These are phyloP conservation scores for Talaromyces atroroseus DNA, from an alignment of 2,329 filamentous ascomycete genomes.

Conservation along the genomic window DNA sequence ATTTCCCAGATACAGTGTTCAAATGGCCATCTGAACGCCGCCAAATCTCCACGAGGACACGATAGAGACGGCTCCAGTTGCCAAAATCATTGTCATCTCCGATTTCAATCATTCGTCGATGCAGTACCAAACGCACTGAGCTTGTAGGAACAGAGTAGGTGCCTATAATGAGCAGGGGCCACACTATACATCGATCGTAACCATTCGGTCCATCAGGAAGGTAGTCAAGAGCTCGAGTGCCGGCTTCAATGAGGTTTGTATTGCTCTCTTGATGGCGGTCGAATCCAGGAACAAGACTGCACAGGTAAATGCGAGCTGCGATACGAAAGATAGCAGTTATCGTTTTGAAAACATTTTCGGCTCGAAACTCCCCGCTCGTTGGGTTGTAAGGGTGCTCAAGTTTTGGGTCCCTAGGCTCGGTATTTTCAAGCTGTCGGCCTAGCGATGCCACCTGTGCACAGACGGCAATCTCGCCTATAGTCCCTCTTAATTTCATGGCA, in stretches of 20 bases:
- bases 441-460: slow-evolving; percentile 88
- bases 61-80: slow-evolving; percentile 76
- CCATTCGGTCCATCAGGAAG: slow-evolving; percentile 77
- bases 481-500: slow-evolving; percentile 73
- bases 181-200: slow-evolving; percentile 85
- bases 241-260: slow-evolving; percentile 69
- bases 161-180: slow-evolving; percentile 87
- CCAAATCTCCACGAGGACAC: slow-evolving; percentile 80
- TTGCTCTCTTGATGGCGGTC: slow-evolving; percentile 68
- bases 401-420: slow-evolving; percentile 61
- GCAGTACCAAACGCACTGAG: slow-evolving; percentile 70
- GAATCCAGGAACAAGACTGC: slow-evolving; percentile 86
- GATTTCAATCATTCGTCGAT: slow-evolving; percentile 66
- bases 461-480: slow-evolving; percentile 72
- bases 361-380: slow-evolving; percentile 66
- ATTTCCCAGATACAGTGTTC: slow-evolving; percentile 6
- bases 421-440: slow-evolving; percentile 77
- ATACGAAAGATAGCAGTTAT: slow-evolving; percentile 87
- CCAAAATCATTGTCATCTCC: slow-evolving; percentile 74
- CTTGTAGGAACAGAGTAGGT: slow-evolving; percentile 68
- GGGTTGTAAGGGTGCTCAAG: slow-evolving; percentile 52
- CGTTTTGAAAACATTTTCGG: slow-evolving; percentile 78
- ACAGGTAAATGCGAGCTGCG: slow-evolving; percentile 93
- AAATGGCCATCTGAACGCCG: slow-evolving; percentile 58
- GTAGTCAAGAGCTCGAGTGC: slow-evolving; percentile 69